These are phyloP conservation scores for Talaromyces piceae DNA, from an alignment of 2,329 filamentous ascomycete genomes.

Conservation along the genomic window DNA sequence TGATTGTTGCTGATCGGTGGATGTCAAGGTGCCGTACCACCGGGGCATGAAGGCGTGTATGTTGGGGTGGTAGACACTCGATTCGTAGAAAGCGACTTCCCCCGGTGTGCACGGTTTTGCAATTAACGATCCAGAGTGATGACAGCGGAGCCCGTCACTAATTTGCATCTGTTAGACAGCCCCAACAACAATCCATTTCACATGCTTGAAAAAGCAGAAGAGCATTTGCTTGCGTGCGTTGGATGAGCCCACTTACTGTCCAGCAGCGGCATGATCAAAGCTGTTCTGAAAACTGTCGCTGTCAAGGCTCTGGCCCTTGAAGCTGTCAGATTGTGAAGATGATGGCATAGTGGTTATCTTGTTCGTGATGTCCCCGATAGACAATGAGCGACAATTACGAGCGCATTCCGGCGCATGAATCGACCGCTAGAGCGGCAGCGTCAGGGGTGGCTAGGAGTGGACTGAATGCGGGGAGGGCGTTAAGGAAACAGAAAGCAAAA, in stretches of 20 bases:
- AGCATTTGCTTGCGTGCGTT: too few relatives aligned
- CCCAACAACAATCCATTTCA: neutral
- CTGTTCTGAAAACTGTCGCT: constrained; percentile 31
- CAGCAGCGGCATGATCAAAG: constrained; percentile 40
- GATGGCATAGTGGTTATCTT: constrained; percentile 15
- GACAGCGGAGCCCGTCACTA: constrained; percentile 85
- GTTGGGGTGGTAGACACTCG: constrained; percentile 57
- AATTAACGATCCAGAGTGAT: constrained; percentile 73
- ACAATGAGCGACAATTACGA: neutral
- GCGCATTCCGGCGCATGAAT: constrained; percentile 4
- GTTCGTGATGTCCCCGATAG: neutral
- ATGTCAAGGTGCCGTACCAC: constrained; percentile 67
- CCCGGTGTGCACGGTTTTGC: constrained; percentile 86
- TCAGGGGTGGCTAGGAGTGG: neutral
- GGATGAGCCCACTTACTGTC: constrained; percentile 38
- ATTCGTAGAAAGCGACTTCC: constrained; percentile 87
- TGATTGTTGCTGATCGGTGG: constrained; percentile 41
- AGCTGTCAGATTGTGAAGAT: constrained; percentile 24
- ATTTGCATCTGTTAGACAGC: neutral
- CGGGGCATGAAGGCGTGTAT: constrained; percentile 76
- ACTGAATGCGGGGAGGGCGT: neutral
- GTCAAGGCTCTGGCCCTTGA: constrained; percentile 28
- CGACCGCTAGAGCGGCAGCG: constrained; percentile 1
- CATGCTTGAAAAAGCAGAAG: too few relatives aligned
- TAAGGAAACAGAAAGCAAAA: neutral